Evolutionary conservation across 768 basidiomycete genomes (phyloP).

Genomic region (Gelatoporia subvermispora): DNA sequence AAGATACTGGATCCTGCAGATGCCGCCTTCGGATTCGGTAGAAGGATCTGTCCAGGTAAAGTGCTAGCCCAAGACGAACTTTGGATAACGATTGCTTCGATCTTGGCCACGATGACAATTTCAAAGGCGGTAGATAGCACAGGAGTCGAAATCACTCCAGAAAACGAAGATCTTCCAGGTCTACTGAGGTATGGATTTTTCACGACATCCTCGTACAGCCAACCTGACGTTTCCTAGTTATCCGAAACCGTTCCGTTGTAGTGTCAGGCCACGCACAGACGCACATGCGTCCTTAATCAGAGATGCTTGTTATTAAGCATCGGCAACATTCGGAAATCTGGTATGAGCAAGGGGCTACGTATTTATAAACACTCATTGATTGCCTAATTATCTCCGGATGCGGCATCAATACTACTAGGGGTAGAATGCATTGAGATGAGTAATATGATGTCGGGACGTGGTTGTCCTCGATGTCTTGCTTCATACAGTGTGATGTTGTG

Average conservation of each 20-base stretch:
- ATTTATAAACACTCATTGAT: too few relatives aligned
- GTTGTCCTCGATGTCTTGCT: too few relatives aligned
- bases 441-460: too few relatives aligned
- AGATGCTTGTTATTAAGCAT: background rate
- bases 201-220: background rate
- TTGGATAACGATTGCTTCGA: conserved; percentile 40
- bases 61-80: conserved; percentile 43
- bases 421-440: too few relatives aligned
- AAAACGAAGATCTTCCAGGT: conserved; percentile 33
- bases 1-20: background rate
- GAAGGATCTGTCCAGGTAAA: conserved; percentile 44
- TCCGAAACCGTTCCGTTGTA: background rate
- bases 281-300: background rate
- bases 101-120: conserved; percentile 43
- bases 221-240: background rate
- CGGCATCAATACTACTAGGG: too few relatives aligned
- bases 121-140: conserved; percentile 34
- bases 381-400: too few relatives aligned
- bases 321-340: too few relatives aligned
- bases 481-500: too few relatives aligned
- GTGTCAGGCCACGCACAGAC: background rate
- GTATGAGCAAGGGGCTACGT: too few relatives aligned
- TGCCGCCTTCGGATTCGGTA: conserved; percentile 10
- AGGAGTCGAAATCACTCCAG: conserved; percentile 33
- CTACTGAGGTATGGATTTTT: conserved; percentile 35